Evolutionary conservation across 1,139 yeast species (phyloP), one percentile per base, ranked within the genome.

Genomic region (Blastobotrys elegans): DNA sequence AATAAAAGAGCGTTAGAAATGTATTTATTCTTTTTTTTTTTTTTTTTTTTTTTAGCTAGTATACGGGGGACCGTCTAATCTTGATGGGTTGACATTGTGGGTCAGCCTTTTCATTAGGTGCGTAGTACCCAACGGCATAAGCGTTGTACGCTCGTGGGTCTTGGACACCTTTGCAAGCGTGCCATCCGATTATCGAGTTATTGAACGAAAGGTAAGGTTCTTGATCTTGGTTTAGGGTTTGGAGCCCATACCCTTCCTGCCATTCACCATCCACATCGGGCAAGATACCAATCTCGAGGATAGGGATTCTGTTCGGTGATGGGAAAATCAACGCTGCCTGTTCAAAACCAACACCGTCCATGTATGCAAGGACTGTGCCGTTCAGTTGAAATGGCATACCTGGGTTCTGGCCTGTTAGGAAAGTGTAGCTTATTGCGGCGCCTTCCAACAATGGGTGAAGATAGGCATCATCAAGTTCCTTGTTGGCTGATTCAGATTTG

Each of bases 31-130:
- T n/a, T n/a, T n/a, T n/a, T n/a, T n/a, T n/a, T n/a, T n/a, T n/a
- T 34, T 24, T 22, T n/a, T 46, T 36, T 26, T 31, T 18, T 35
- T 18, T 10, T 35, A n/a, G n/a, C n/a, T n/a, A n/a, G n/a, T n/a
- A 18, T n/a, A 41, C 39, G 16, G 11, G 13, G 22, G 16, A 17
- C 4, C 35, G 31, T 22, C 20, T 37, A 20, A 31, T 14, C 16
- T 18, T 18, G 18, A 32, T 27, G 14, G 16, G 10, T 16, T 30
- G 18, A 14, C 32, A 40, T 8, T 20, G 21, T 17, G 21, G 21
- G 4, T 18, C 17, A 6, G 10, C 39, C 2, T 4, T 17, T 3
- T 18, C 26, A 11, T 24, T 24, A 5, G 39, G 39, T 2, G 21
- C 7, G 26, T 11, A 35, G n/a, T 17, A 35, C 5, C 24, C 39